These are phyloP conservation scores for Colletotrichum plurivorum DNA, from an alignment of 2,329 filamentous ascomycete genomes.

Conservation along the genomic window DNA sequence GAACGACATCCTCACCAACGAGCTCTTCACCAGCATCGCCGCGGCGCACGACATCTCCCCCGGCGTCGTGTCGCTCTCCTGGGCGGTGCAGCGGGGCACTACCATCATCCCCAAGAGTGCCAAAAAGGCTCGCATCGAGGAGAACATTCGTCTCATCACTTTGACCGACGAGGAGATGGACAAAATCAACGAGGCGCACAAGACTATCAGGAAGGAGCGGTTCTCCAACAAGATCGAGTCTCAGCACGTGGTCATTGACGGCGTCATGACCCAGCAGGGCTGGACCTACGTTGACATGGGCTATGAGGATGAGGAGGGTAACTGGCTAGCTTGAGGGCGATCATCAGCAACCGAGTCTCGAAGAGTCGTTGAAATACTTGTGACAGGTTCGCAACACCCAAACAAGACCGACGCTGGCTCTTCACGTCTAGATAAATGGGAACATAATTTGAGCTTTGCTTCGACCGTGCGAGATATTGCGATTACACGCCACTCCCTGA, in stretches of 20 bases:
- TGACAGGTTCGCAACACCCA: no score
- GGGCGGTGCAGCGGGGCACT: slow-evolving; percentile 46
- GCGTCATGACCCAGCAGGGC: slow-evolving; percentile 42
- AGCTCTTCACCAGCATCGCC: slow-evolving; percentile 45
- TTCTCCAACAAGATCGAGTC: slow-evolving; percentile 42
- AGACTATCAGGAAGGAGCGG: slow-evolving; percentile 43
- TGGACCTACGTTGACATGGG: slow-evolving; percentile 47
- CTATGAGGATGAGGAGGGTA: slow-evolving; percentile 47
- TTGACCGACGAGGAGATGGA: slow-evolving; percentile 46
- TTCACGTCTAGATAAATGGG: no score
- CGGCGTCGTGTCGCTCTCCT: slow-evolving; percentile 46
- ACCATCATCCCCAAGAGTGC: slow-evolving; percentile 46
- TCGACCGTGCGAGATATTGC: no score
- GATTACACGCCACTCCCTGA: no score
- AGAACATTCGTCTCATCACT: slow-evolving; percentile 45
- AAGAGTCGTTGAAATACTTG: no score
- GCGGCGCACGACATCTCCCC: slow-evolving; percentile 43
- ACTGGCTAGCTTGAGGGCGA: slow-evolving; percentile 43
- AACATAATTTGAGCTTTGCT: no score
- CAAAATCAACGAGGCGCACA: slow-evolving; percentile 45
- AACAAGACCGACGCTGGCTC: no score
- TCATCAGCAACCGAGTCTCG: no score
- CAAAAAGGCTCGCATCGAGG: slow-evolving; percentile 42
- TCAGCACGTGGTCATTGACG: slow-evolving; percentile 42
- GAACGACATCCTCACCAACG: slow-evolving; percentile 43